Percentiles rank a stretch among this genome's conserved stretches.
Conservation (phyloP, 345 rosid species). For the Gossypium stocksii region DNA sequence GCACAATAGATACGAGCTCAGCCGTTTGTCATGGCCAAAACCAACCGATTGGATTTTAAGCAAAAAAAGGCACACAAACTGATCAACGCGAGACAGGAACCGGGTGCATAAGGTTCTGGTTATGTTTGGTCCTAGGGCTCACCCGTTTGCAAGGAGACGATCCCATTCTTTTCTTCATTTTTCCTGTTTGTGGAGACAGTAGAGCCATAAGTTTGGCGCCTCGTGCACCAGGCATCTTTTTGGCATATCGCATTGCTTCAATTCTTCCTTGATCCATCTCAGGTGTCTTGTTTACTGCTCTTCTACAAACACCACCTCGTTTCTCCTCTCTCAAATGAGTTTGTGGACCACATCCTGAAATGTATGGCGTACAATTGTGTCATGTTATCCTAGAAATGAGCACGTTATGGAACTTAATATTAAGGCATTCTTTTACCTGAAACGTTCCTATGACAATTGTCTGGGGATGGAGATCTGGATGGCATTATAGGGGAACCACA, state of each 20-base stretch:
- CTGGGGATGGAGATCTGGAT: conserved; percentile 24
- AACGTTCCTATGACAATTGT: neutral
- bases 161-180: conserved; percentile 20
- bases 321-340: conserved; percentile 31
- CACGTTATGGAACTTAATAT: neutral
- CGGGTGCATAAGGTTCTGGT: neutral
- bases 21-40: neutral
- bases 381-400: neutral
- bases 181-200: conserved; percentile 14
- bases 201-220: conserved; percentile 31
- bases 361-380: neutral
- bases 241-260: conserved; percentile 34
- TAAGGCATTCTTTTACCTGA: conserved; percentile 38
- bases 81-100: conserved; percentile 3
- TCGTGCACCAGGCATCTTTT: conserved; percentile 33
- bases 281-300: conserved; percentile 8
- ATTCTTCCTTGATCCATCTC: conserved; percentile 20
- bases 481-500: conserved; percentile 25
- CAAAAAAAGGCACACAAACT: neutral
- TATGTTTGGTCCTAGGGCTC: conserved; percentile 27
- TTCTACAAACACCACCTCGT: conserved; percentile 7
- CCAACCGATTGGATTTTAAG: neutral
- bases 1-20: neutral
- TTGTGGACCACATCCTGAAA: conserved; percentile 31
- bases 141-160: conserved; percentile 36